Evolutionary conservation across 192 early-diverging fungal genomes (phyloP), one percentile per base, ranked within the genome.

Genomic region (Gryganskiella cystojenkinii): DNA sequence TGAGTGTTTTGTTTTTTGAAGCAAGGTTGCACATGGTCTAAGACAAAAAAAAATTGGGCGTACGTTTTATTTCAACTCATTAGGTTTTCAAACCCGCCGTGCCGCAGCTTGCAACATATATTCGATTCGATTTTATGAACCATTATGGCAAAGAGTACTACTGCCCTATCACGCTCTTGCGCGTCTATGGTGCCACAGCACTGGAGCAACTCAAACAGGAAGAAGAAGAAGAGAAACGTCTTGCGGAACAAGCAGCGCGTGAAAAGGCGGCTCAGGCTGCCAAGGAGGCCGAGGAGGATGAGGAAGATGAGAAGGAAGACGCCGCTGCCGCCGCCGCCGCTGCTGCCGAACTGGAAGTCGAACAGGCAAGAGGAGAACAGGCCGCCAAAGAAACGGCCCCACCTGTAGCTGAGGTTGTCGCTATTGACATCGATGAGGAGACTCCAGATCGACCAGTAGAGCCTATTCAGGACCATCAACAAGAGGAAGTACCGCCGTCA

Each of bases 101-200:
- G 47, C 92, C 92, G 7, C 76, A 84, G 22, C 87, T 92, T 89
- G 88, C 92, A 8, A 89, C 92, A 15, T 99, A 95, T 63, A 79
- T 99, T 22, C 88, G 91, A 45, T 87, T 98, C 46, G 95, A 97
- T 62, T 96, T 99, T 68, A 15, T 92, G 15, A 88, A 87, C 17
- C 92, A 97, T 63, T 95, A 98, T 76, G 95, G 98, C 30, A 79
- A 81, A 22, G 95, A 99, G 80, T 95, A 91, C 69, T 98, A 96
- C 64, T 99, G 98, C 70, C 98, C 98, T 11, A 54, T 99, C 9
- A 96, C 88, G 31, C 80, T 94, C 43, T 68, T 99, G 31, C 84
- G 91, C 46, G 97, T 96, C 0, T 93, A 94, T 80, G 98, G 98
- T 0, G 91, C 89, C n/a, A 93, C 94, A 1, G 94, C 95, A 80